A percentile compares a stretch with the other conserved stretches of the same genome.
Evolutionary conservation across 78 protist species (phyloP).

Genomic region (Guillardia theta): DNA sequence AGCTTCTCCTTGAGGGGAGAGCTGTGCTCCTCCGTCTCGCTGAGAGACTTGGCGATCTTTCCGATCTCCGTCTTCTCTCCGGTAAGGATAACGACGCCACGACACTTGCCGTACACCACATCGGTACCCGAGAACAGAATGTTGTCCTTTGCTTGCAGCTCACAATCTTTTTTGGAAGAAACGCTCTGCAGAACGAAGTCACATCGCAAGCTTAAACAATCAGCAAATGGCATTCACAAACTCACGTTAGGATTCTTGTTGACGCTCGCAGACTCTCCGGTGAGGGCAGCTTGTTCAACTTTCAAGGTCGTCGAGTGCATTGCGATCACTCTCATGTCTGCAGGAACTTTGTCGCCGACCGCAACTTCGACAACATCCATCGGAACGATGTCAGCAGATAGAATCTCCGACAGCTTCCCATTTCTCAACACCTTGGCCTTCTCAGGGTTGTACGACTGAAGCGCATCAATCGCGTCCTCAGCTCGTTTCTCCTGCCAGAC

Average conservation of each 20-base stretch:
- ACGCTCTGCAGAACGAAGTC: neutral
- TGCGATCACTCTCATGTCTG: constrained; percentile 58
- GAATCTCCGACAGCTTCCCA: neutral
- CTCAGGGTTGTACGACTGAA: constrained; percentile 11
- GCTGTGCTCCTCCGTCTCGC: constrained; percentile 43
- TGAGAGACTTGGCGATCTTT: constrained; percentile 42
- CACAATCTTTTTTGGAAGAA: neutral
- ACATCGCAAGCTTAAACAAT: too few species aligned
- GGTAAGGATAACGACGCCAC: constrained; percentile 64
- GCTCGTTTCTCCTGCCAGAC: constrained; percentile 75
- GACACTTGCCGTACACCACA: constrained; percentile 56
- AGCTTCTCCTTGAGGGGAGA: constrained; percentile 80
- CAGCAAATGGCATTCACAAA: neutral
- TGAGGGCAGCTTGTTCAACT: constrained; percentile 43
- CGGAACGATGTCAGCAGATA: constrained; percentile 27
- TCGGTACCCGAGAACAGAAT: constrained; percentile 59
- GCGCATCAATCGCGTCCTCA: constrained; percentile 67
- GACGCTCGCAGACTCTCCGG: constrained; percentile 36
- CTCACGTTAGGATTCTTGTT: neutral
- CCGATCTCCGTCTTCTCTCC: constrained; percentile 76
- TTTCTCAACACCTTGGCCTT: constrained; percentile 50
- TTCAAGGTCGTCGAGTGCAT: neutral
- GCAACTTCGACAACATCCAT: constrained; percentile 55
- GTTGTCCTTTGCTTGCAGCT: constrained; percentile 22
- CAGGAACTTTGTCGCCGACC: constrained; percentile 52